Evolutionary conservation across 768 basidiomycete genomes (phyloP).

Genomic region (Termitomyces bulborhizus): DNA sequence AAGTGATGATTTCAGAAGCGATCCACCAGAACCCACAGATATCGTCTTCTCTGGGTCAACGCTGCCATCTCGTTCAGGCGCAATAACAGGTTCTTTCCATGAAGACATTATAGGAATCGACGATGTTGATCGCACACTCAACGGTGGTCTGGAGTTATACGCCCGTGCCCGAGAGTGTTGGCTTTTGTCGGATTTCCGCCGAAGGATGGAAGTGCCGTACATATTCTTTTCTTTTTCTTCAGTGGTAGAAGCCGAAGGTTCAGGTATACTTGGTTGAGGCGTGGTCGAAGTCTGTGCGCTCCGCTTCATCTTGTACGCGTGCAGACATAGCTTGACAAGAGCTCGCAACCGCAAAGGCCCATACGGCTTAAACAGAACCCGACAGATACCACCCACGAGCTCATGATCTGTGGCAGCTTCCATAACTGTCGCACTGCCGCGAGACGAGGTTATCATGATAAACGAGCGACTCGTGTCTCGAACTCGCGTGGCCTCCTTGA

Average conservation of each 20-base stretch:
- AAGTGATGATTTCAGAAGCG: constrained; percentile 62
- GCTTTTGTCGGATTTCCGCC: constrained; percentile 47
- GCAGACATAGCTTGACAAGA: constrained; percentile 58
- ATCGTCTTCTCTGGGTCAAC: constrained; percentile 34
- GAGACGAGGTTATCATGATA: constrained; percentile 30
- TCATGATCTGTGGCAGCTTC: constrained; percentile 66
- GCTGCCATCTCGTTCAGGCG: constrained; percentile 20
- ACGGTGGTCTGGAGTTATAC: constrained; percentile 34
- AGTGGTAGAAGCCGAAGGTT: background rate
- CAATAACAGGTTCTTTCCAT: constrained; percentile 19
- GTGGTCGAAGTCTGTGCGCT: constrained; percentile 19
- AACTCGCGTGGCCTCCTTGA: constrained; percentile 50
- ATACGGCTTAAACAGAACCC: constrained; percentile 85
- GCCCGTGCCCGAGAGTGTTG: constrained; percentile 11
- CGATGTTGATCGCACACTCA: constrained; percentile 50
- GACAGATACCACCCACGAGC: constrained; percentile 78
- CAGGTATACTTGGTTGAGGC: background rate
- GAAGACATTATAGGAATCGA: constrained; percentile 34
- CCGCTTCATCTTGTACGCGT: constrained; percentile 42
- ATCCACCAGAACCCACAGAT: constrained; percentile 53
- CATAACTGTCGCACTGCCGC: constrained; percentile 61
- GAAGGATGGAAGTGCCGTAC: constrained; percentile 16
- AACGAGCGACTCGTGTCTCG: constrained; percentile 51
- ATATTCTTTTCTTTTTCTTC: constrained; percentile 3
- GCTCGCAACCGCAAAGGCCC: constrained; percentile 71